These are phyloP conservation scores for Niveomyces coronatus DNA, from an alignment of 2,329 filamentous ascomycete genomes.

Conservation along the genomic window DNA sequence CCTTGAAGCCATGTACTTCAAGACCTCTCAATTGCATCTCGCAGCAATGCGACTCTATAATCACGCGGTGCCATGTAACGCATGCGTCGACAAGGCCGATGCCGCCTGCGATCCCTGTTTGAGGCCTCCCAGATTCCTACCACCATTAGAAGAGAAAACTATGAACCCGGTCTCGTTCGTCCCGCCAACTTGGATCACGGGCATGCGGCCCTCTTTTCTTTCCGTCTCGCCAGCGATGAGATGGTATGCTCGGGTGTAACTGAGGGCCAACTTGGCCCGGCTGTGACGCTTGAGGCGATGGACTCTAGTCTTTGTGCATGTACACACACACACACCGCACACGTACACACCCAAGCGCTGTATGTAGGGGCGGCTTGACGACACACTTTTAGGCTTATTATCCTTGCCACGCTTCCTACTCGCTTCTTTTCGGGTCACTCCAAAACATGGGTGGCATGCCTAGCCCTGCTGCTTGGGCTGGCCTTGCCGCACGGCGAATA, in stretches of 20 bases:
- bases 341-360: no score
- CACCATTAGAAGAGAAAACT: conserved; percentile 8
- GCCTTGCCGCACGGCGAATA: conserved; percentile 26
- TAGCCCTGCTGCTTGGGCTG: conserved; percentile 20
- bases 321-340: no score
- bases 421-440: conserved; percentile 21
- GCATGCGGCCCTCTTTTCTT: no score
- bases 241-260: no score
- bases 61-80: no score
- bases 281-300: no score
- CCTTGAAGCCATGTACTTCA: no score
- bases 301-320: conserved; percentile 1
- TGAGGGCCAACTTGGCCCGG: no score
- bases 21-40: no score
- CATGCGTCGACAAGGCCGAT: no score
- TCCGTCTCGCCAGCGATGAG: conserved; percentile 7
- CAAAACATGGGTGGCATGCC: conserved; percentile 24
- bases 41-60: conserved; percentile 15
- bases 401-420: conserved; percentile 6
- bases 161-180: conserved; percentile 13
- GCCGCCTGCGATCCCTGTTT: not conserved
- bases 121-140: not conserved
- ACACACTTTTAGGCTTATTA: conserved; percentile 2
- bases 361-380: no score
- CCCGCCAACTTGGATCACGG: conserved; percentile 25